Evolutionary conservation across 2,329 filamentous ascomycete species (phyloP).

Genomic region (Coniella vitis): DNA sequence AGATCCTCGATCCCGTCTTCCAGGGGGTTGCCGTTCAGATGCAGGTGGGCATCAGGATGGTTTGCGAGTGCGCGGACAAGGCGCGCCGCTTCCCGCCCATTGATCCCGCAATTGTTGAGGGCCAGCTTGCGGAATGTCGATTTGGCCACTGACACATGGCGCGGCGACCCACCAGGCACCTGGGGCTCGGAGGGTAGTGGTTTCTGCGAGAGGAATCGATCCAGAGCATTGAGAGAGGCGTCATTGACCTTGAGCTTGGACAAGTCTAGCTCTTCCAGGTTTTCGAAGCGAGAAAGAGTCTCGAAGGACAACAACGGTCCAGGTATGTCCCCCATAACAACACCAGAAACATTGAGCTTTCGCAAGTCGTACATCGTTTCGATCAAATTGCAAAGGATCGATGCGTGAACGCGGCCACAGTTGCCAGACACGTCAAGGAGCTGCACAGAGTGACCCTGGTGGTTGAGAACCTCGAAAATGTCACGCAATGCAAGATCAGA

Average conservation of each 20-base stretch:
- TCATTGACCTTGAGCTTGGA: slow-evolving; percentile 49
- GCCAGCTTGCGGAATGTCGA: slow-evolving; percentile 38
- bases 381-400: slow-evolving; percentile 38
- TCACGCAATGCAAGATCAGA: slow-evolving; percentile 41
- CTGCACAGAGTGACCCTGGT: slow-evolving; percentile 39
- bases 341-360: slow-evolving; percentile 44
- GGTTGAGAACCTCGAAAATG: slow-evolving; percentile 40
- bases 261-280: slow-evolving; percentile 47
- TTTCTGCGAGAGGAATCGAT: slow-evolving; percentile 33
- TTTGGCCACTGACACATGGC: slow-evolving; percentile 15
- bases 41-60: slow-evolving; percentile 39
- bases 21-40: slow-evolving; percentile 45
- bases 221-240: slow-evolving; percentile 39
- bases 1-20: slow-evolving; percentile 46
- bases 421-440: slow-evolving; percentile 47
- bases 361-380: slow-evolving; percentile 36
- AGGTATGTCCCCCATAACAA: slow-evolving; percentile 39
- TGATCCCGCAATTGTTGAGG: slow-evolving; percentile 47
- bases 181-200: slow-evolving; percentile 5
- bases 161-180: background rate
- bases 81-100: slow-evolving; percentile 40
- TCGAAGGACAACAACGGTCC: slow-evolving; percentile 41
- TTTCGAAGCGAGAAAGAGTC: slow-evolving; percentile 33
- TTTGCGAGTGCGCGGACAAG: slow-evolving; percentile 45
- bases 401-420: slow-evolving; percentile 42